Evolutionary conservation across 2,329 filamentous ascomycete genomes (phyloP), one percentile per base, ranked within the genome.

Genomic region (Zymoseptoria passerinii): DNA sequence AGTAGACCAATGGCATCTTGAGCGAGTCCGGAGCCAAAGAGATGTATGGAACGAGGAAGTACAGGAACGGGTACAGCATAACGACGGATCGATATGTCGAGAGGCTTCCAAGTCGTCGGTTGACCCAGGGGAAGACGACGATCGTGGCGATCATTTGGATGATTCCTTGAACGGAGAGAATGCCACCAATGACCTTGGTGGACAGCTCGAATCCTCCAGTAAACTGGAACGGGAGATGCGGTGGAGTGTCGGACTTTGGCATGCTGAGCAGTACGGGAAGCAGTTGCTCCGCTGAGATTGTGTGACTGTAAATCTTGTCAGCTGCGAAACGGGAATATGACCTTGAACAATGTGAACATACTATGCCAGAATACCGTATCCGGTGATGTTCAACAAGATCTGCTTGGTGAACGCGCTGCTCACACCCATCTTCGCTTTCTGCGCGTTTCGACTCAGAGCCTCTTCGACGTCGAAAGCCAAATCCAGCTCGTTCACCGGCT

Each of bases 271-370:
- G 90, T 1, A 96, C 89, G 0, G 94, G 92, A 66, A 97, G 86
- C 53, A 97, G 82, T 70, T 96, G 89, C 74, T 99, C 94, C 67
- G 95, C 94, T 0, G 92, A 95, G 75, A 99, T 96, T 10, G 92
- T 96, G 76, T 97, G 92, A 77, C 92, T 96, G 68, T 48, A 61
- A 29, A 40, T 28, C 50, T 27, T 52, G 28, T 50, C 35, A 54
- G 52, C 44, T 55, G 54, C 18, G 56, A 52, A 54, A 53, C 44
- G 40, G 19, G 28, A 8, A 28, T 28, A 52, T 55, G 55, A 53
- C 35, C 23, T 44, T 53, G 56, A 55, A 52, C 20, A 28, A 28
- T 19, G 49, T 50, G 58, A 57, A 86, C 90, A 83, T 81, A 96
- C 91, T 95, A 96, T 63, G 92, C 92, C 60, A 97, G 79, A 67